Conservation (phyloP, 2,329 filamentous ascomycete genomes). For the Beauveria bassiana region DNA sequence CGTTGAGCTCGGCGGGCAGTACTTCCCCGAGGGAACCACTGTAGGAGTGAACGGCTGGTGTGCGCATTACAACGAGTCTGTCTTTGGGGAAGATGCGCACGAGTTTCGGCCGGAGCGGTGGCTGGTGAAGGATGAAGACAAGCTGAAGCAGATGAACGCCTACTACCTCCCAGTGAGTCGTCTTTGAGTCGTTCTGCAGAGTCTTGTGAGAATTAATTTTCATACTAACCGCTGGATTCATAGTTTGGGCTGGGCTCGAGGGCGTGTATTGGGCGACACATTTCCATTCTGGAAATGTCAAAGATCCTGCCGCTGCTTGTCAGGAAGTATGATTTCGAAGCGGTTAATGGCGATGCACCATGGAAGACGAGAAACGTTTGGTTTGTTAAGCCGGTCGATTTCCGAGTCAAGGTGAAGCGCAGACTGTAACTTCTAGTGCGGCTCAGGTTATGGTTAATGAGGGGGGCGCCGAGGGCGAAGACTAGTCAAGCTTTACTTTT, state of each 20-base stretch:
- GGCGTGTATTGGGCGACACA: slow-evolving; percentile 36
- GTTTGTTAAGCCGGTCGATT: slow-evolving; percentile 36
- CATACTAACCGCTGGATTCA: background rate
- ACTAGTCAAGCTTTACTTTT: no score
- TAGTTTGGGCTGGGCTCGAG: slow-evolving; percentile 34
- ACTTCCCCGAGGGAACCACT: slow-evolving; percentile 24
- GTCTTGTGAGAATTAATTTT: background rate
- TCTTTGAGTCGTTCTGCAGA: background rate
- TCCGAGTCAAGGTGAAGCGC: slow-evolving; percentile 23
- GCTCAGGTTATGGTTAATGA: background rate
- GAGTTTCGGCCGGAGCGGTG: slow-evolving; percentile 35
- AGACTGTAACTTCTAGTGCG: background rate
- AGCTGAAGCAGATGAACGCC: slow-evolving; percentile 22
- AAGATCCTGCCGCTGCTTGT: slow-evolving; percentile 34
- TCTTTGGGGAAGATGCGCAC: slow-evolving; percentile 27
- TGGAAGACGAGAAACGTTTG: slow-evolving; percentile 32
- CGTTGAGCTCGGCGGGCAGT: slow-evolving; percentile 27
- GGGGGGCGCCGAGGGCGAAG: no score
- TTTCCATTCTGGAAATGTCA: slow-evolving; percentile 35
- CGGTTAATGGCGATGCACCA: slow-evolving; percentile 12
- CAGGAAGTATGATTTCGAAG: slow-evolving; percentile 26
- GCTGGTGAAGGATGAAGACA: slow-evolving; percentile 22
- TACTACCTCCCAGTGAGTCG: slow-evolving; percentile 22
- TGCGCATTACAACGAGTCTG: slow-evolving; percentile 23
- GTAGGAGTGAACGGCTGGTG: slow-evolving; percentile 31